A percentile compares a stretch with the other conserved stretches of the same genome.
phyloP scores from a whole-genome alignment of 306 rosid genomes.

The Prunus davidiana region DNA sequence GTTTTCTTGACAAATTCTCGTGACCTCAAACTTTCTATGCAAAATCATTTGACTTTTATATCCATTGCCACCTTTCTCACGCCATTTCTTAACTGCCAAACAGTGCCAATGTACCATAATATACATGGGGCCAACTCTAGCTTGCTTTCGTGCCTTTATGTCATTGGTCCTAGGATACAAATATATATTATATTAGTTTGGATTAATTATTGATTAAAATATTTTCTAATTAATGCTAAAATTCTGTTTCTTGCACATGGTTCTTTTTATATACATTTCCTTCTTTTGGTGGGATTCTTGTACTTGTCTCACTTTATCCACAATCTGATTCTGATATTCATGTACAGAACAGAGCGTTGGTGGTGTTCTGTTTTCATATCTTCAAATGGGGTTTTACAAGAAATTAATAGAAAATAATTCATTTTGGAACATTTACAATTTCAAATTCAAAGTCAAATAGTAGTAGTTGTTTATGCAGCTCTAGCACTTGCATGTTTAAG shows the following conservation, averaged over 20 bases:
- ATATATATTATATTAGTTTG: background rate
- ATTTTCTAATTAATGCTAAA: background rate
- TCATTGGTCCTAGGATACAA: background rate
- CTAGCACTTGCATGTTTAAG: background rate
- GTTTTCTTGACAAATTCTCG: slow-evolving; percentile 31
- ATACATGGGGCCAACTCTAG: background rate
- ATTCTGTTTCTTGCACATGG: background rate
- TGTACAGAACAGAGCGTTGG: background rate
- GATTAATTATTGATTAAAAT: background rate
- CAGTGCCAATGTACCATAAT: background rate
- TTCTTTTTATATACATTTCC: background rate
- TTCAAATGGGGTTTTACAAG: background rate
- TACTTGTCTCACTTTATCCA: background rate
- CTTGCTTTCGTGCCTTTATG: background rate
- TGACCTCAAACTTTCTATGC: slow-evolving; percentile 10
- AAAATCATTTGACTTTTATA: slow-evolving; percentile 9
- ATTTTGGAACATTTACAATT: background rate
- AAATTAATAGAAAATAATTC: background rate
- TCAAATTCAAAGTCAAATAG: background rate
- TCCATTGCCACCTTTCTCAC: slow-evolving; percentile 18
- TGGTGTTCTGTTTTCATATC: background rate
- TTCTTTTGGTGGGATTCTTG: background rate
- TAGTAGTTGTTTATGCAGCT: background rate
- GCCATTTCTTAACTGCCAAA: slow-evolving; percentile 22
- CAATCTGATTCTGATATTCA: background rate